These are phyloP conservation scores for Rhizopogon vinicolor DNA, from an alignment of 768 basidiomycete species.

Conservation along the genomic window DNA sequence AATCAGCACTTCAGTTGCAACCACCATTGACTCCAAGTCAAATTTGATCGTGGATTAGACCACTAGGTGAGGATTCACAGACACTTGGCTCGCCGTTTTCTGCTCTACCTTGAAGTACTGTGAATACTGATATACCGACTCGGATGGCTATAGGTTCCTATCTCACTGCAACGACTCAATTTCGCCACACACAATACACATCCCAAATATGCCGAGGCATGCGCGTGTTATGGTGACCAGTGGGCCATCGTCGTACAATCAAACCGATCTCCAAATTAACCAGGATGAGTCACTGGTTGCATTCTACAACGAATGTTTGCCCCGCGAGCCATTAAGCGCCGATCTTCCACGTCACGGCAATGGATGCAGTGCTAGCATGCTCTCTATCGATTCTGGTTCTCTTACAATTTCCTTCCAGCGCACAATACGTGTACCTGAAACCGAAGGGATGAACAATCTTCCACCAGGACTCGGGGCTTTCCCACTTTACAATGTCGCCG, in stretches of 20 bases:
- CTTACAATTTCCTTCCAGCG: not conserved
- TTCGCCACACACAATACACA: no score
- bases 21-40: no score
- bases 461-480: not conserved
- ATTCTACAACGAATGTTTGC: not conserved
- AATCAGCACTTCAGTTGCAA: no score
- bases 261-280: not conserved
- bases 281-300: not conserved
- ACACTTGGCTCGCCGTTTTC: no score
- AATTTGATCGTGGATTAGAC: no score
- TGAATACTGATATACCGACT: no score
- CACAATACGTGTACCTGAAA: not conserved
- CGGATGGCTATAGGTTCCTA: no score
- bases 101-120: no score
- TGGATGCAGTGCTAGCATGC: not conserved
- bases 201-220: not conserved
- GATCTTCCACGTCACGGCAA: not conserved
- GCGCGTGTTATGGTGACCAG: not conserved
- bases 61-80: no score
- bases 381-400: not conserved
- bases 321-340: not conserved
- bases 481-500: conserved; percentile 12
- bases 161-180: no score
- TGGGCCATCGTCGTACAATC: not conserved
- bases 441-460: not conserved